Conservation (phyloP, 1,284 basidiomycete genomes). For the Trichosporon inkin region DNA sequence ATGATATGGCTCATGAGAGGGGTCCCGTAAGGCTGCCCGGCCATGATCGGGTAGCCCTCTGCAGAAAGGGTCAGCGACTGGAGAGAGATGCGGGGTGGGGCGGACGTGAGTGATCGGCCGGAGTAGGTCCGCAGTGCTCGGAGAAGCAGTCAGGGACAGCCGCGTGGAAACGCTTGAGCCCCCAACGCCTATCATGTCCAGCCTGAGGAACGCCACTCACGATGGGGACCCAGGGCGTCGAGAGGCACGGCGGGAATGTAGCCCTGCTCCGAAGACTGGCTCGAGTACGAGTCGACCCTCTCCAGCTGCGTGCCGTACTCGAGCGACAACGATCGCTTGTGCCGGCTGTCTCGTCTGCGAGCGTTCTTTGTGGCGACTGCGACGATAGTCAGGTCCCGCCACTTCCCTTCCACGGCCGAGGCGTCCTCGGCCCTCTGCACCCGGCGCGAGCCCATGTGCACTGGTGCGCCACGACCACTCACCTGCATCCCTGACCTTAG, state of each 20-base stretch:
- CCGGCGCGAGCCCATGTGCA: not conserved
- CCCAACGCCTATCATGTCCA: not conserved
- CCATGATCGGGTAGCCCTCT: not conserved
- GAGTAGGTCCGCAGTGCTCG: not conserved
- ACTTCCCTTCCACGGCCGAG: not conserved
- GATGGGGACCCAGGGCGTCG: not conserved
- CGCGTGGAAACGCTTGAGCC: not conserved
- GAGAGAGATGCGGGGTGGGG: not conserved
- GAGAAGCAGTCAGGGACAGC: not conserved
- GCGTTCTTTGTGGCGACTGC: not conserved
- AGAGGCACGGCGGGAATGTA: not conserved
- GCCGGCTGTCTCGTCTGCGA: not conserved
- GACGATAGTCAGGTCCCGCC: not conserved
- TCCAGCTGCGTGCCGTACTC: not conserved
- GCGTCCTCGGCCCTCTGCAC: not conserved
- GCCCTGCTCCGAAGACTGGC: not conserved
- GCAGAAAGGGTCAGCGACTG: not conserved
- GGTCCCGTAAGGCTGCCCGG: not conserved
- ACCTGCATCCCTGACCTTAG: constrained; percentile 22
- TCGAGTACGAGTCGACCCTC: not conserved
- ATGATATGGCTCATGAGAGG: constrained; percentile 1
- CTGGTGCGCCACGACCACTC: not conserved
- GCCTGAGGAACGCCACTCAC: constrained; percentile 2
- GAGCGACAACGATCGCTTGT: not conserved
- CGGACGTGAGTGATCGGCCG: not conserved